phyloP scores from a whole-genome alignment of 2,329 filamentous ascomycete genomes.

The Zopfia rhizophila region DNA sequence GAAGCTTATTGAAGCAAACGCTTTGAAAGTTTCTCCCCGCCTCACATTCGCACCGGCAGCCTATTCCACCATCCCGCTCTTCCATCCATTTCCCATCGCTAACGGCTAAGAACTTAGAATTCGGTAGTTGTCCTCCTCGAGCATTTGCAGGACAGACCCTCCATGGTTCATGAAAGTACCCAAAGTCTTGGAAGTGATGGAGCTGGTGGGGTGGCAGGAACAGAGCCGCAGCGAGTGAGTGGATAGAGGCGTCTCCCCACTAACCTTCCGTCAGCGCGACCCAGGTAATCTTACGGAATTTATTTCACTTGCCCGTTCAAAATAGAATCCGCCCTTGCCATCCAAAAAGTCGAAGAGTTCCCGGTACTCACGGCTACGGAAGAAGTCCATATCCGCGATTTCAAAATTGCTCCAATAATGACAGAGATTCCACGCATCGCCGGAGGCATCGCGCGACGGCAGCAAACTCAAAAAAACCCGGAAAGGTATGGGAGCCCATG shows the following conservation, averaged over 20 bases:
- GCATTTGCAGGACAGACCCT: constrained; percentile 1
- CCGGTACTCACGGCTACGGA: constrained; percentile 85
- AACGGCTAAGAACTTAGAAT: neutral
- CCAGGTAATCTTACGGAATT: no score
- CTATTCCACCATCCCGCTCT: neutral
- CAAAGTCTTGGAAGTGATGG: constrained; percentile 98
- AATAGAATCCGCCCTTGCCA: constrained; percentile 91
- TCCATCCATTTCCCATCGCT: no score
- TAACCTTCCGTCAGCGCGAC: no score
- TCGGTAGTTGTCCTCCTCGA: neutral
- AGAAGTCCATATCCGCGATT: constrained; percentile 91
- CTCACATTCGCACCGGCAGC: neutral
- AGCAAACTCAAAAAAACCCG: constrained; percentile 17
- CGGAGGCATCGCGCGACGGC: constrained; percentile 72
- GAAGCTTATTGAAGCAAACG: neutral
- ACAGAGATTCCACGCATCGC: constrained; percentile 92
- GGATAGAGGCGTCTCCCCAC: constrained; percentile 96
- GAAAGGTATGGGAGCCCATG: constrained; percentile 28
- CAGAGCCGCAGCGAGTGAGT: constrained; percentile 87
- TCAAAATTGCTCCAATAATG: constrained; percentile 99
- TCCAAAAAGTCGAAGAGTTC: constrained; percentile 95
- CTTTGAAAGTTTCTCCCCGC: neutral
- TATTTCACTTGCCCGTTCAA: constrained; percentile 73
- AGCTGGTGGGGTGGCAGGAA: constrained; percentile 88
- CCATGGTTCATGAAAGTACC: constrained; percentile 74